Percentiles rank a stretch among this genome's conserved stretches.
phyloP scores from a whole-genome alignment of 192 early-diverging fungal genomes.

The Backusella morwellensis region DNA sequence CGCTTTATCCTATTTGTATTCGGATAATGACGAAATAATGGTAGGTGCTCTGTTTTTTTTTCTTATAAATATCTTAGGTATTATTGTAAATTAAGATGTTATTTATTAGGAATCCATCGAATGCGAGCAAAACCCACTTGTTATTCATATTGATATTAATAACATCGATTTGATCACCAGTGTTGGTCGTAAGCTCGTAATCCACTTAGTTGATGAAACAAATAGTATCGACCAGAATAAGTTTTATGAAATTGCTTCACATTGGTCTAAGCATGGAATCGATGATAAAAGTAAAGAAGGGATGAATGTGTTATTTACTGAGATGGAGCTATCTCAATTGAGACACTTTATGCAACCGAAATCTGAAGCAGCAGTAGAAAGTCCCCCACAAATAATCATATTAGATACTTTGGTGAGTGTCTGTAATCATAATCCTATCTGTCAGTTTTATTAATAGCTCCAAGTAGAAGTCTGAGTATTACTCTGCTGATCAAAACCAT shows the following conservation, averaged over 20 bases:
- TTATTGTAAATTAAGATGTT: background rate
- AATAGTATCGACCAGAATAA: conserved; percentile 5
- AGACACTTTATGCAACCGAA: conserved; percentile 52
- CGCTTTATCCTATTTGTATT: background rate
- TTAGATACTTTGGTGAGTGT: conserved; percentile 14
- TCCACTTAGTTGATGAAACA: conserved; percentile 60
- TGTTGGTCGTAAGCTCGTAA: conserved; percentile 57
- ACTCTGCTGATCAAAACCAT: background rate
- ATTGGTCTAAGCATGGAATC: background rate
- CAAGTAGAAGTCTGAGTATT: conserved; percentile 1
- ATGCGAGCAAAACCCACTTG: conserved; percentile 64
- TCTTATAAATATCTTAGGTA: background rate
- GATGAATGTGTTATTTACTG: conserved; percentile 54
- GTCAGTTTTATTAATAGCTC: background rate
- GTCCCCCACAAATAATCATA: conserved; percentile 15
- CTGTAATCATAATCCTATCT: background rate
- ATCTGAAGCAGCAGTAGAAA: conserved; percentile 33
- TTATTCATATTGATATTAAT: conserved; percentile 56
- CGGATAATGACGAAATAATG: conserved; percentile 27
- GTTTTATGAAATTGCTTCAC: conserved; percentile 10
- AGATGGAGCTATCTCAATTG: conserved; percentile 62
- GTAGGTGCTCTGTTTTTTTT: background rate
- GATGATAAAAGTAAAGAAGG: background rate
- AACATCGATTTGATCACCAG: conserved; percentile 70
- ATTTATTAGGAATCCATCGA: conserved; percentile 32